These are phyloP conservation scores for Rhytidhysteron rufulum DNA, from an alignment of 2,329 filamentous ascomycete genomes.

Conservation along the genomic window DNA sequence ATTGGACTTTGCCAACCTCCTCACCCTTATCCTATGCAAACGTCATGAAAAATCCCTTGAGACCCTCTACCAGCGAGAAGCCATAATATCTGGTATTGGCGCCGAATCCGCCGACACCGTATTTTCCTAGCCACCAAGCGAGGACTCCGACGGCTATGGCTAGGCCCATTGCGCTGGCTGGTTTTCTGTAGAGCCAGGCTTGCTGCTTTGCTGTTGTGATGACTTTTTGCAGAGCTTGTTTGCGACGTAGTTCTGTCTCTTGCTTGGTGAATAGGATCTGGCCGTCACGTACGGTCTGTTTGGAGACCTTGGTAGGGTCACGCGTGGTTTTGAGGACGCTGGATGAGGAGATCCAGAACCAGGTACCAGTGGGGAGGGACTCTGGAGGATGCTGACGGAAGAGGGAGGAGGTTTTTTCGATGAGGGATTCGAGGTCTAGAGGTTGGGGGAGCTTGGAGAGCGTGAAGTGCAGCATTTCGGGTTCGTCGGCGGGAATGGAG, in stretches of 20 bases:
- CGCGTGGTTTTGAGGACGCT: constrained; percentile 85
- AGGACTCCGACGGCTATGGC: constrained; percentile 38
- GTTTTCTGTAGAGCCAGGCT: constrained; percentile 63
- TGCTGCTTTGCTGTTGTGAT: constrained; percentile 35
- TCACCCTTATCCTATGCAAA: too few species aligned
- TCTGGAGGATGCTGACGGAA: constrained; percentile 68
- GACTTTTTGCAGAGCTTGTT: constrained; percentile 55
- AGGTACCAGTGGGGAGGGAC: constrained; percentile 58
- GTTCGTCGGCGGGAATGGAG: constrained; percentile 74
- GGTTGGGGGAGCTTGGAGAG: constrained; percentile 81
- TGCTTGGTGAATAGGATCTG: constrained; percentile 66
- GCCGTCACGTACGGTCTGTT: constrained; percentile 64
- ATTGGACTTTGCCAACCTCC: too few species aligned
- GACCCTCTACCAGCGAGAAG: too few species aligned
- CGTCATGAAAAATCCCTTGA: too few species aligned
- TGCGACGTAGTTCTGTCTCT: constrained; percentile 64
- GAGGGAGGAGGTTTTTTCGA: constrained; percentile 62
- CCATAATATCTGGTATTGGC: too few species aligned
- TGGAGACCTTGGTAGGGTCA: constrained; percentile 45
- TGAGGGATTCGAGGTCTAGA: constrained; percentile 74
- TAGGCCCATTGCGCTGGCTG: constrained; percentile 56
- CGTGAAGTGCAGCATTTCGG: constrained; percentile 86
- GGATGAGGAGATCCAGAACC: constrained; percentile 66
- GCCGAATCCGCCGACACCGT: too few species aligned
- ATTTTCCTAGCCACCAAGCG: constrained; percentile 32